Conservation (phyloP, 208 protist species). For the Crithidia fasciculata region DNA sequence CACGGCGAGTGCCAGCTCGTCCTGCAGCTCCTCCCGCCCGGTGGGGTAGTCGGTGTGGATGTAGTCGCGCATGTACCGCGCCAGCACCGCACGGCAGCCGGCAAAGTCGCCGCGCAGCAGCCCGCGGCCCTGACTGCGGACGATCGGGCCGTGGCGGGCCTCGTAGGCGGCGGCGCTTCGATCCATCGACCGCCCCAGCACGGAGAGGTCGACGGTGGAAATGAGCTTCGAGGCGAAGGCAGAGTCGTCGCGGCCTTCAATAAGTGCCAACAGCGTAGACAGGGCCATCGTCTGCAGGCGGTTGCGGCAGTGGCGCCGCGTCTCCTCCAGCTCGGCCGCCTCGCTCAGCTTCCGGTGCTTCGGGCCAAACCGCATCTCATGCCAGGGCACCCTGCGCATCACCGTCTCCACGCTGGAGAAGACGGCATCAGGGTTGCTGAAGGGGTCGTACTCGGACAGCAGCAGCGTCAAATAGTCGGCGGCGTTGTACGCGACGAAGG, state of each 20-base stretch:
- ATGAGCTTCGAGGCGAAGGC: conserved; percentile 38
- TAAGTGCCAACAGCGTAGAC: conserved; percentile 53
- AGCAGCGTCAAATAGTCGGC: conserved; percentile 57
- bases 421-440: conserved; percentile 22
- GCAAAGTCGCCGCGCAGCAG: conserved; percentile 37
- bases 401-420: conserved; percentile 27
- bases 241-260: conserved; percentile 64
- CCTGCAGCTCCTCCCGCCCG: conserved; percentile 52
- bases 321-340: conserved; percentile 16
- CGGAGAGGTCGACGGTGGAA: conserved; percentile 41
- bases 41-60: conserved; percentile 37
- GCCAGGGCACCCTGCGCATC: conserved; percentile 17
- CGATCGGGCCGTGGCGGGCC: conserved; percentile 36
- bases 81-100: conserved; percentile 24
- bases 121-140: conserved; percentile 26
- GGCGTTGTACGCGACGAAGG: conserved; percentile 51
- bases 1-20: conserved; percentile 55
- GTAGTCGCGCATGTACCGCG: conserved; percentile 50
- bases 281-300: conserved; percentile 39
- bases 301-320: conserved; percentile 21
- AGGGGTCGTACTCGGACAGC: conserved; percentile 24
- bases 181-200: conserved; percentile 51
- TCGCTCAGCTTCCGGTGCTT: neutral
- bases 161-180: conserved; percentile 46
- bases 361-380: conserved; percentile 10